A percentile compares a stretch with the other conserved stretches of the same genome.
These are phyloP conservation scores for Geosmithia morbida DNA, from an alignment of 2,329 filamentous ascomycete species.

Conservation along the genomic window DNA sequence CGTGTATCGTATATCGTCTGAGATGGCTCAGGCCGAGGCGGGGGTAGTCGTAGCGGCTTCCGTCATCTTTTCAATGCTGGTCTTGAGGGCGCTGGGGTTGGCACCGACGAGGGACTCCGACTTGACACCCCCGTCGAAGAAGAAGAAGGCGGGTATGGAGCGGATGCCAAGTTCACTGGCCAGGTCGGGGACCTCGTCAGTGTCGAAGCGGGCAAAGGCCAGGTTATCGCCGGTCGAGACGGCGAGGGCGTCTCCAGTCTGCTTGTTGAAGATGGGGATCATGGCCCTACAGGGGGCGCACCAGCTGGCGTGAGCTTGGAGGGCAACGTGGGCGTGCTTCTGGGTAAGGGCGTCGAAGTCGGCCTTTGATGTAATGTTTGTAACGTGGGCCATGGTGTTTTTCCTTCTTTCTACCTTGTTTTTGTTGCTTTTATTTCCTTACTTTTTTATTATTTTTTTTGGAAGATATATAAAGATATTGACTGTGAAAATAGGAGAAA, in stretches of 20 bases:
- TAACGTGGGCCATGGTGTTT: slow-evolving; percentile 14
- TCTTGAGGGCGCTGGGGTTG: slow-evolving; percentile 16
- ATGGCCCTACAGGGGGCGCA: slow-evolving; percentile 47
- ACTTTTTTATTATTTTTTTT: too few species aligned
- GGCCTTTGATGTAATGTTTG: slow-evolving; percentile 23
- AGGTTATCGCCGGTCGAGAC: slow-evolving; percentile 22
- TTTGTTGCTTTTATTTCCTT: not conserved
- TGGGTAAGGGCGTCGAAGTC: slow-evolving; percentile 35
- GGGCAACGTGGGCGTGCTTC: slow-evolving; percentile 32
- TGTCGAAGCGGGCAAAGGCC: slow-evolving; percentile 45
- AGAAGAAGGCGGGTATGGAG: slow-evolving; percentile 45
- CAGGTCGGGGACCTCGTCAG: slow-evolving; percentile 36
- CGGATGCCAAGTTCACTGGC: slow-evolving; percentile 33
- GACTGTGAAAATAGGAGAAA: not conserved
- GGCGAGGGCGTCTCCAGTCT: slow-evolving; percentile 24
- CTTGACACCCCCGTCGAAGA: slow-evolving; percentile 40
- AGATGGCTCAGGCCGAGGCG: not conserved
- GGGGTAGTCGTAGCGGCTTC: not conserved
- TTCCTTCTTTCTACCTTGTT: slow-evolving; percentile 1
- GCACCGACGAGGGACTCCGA: slow-evolving; percentile 27
- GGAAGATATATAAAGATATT: not conserved
- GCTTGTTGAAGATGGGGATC: slow-evolving; percentile 35
- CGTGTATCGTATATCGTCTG: not conserved
- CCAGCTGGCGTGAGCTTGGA: slow-evolving; percentile 47
- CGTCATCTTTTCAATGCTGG: slow-evolving; percentile 8